Conservation (phyloP, 805 yeast genomes). For the Lachancea waltii region DNA sequence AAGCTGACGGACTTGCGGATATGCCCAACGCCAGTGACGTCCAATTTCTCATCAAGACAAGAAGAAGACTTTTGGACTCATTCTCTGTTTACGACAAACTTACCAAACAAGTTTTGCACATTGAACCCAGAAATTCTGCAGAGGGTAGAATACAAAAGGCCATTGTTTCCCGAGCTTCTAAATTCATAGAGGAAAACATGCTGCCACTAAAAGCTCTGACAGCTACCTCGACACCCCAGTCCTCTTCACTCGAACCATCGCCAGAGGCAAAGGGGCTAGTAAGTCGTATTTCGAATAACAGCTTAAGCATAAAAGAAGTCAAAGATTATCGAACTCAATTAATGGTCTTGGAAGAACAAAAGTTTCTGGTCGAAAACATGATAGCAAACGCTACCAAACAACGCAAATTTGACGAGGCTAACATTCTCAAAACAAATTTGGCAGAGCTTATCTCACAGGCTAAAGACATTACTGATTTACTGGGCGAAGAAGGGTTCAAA, state of each 20-base stretch:
- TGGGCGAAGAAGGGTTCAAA: conserved; percentile 51
- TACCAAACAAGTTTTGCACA: conserved; percentile 38
- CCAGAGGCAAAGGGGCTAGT: conserved; percentile 12
- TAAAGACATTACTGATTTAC: conserved; percentile 36
- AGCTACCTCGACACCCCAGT: conserved; percentile 31
- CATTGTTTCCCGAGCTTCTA: conserved; percentile 49
- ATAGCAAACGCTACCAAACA: conserved; percentile 54
- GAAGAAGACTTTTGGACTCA: conserved; percentile 42
- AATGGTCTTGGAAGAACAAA: conserved; percentile 84
- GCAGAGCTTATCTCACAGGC: conserved; percentile 50
- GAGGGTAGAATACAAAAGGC: conserved; percentile 46
- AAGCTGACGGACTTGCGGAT: conserved; percentile 23
- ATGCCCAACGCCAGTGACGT: conserved; percentile 28
- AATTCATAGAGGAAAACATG: conserved; percentile 62
- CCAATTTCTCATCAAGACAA: conserved; percentile 34
- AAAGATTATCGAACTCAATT: conserved; percentile 61
- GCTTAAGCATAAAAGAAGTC: conserved; percentile 47
- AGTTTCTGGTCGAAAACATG: conserved; percentile 61
- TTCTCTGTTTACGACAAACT: conserved; percentile 47
- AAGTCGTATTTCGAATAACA: conserved; percentile 18
- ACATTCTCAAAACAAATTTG: conserved; percentile 50
- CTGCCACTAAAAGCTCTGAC: conserved; percentile 59
- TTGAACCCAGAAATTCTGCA: conserved; percentile 34
- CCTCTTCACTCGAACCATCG: conserved; percentile 9
- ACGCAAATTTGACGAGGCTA: conserved; percentile 72